A percentile compares a stretch with the other conserved stretches of the same genome.
These are phyloP conservation scores for Thamnidium elegans DNA, from an alignment of 192 early-diverging fungal species.

Conservation along the genomic window DNA sequence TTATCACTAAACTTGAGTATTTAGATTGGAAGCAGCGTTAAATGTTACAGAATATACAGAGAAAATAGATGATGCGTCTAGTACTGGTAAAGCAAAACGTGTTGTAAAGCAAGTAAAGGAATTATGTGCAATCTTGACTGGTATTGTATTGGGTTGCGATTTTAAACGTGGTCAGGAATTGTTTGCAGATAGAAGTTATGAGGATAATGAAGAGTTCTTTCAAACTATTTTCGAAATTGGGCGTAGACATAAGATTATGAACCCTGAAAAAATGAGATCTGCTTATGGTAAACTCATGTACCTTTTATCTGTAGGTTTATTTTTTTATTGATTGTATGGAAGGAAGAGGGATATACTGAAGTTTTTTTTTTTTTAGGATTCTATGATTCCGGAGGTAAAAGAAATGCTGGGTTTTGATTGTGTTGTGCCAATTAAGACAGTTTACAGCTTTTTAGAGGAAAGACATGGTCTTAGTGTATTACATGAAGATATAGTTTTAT, in stretches of 20 bases:
- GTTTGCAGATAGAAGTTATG: slow-evolving; percentile 62
- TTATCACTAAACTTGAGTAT: neutral
- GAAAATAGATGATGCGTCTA: slow-evolving; percentile 61
- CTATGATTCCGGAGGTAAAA: slow-evolving; percentile 68
- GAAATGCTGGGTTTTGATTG: slow-evolving; percentile 78
- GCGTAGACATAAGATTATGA: slow-evolving; percentile 82
- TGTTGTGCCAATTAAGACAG: slow-evolving; percentile 87
- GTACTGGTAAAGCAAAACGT: slow-evolving; percentile 80
- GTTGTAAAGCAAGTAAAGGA: slow-evolving; percentile 95
- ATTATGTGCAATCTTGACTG: slow-evolving; percentile 91
- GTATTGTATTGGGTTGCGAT: slow-evolving; percentile 81
- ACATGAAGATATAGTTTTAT: slow-evolving; percentile 73
- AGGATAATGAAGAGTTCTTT: slow-evolving; percentile 78
- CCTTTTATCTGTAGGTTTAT: slow-evolving; percentile 62
- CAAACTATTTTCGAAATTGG: slow-evolving; percentile 68
- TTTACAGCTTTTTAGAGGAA: slow-evolving; percentile 72
- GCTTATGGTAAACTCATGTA: slow-evolving; percentile 97
- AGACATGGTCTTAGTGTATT: slow-evolving; percentile 65
- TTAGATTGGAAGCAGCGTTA: slow-evolving; percentile 86
- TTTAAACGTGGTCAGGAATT: slow-evolving; percentile 80
- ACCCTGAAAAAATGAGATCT: slow-evolving; percentile 95
- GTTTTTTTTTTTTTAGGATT: slow-evolving; percentile 67
- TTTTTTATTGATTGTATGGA: neutral
- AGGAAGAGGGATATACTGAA: too few species aligned
- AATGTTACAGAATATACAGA: slow-evolving; percentile 70